Evolutionary conservation across 345 rosid genomes (phyloP).

Genomic region (Dipteronia sinensis): DNA sequence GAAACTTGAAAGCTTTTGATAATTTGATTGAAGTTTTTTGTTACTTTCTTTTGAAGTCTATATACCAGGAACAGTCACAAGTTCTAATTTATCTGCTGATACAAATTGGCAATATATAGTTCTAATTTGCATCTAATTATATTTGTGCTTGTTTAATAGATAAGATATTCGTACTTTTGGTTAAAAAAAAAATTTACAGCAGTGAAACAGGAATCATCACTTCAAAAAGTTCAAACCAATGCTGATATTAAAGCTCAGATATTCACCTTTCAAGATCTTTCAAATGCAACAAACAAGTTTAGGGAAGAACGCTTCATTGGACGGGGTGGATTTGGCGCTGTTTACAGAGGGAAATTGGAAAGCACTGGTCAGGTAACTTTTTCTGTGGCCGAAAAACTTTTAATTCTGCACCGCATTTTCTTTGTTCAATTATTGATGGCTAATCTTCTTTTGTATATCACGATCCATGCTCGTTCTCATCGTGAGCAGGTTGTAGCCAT

Average conservation of each 20-base stretch:
- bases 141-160: not conserved
- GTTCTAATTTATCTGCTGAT: not conserved
- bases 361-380: conserved; percentile 54
- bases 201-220: conserved; percentile 16
- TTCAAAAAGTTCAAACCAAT: conserved; percentile 4
- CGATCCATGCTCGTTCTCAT: not conserved
- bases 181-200: conserved; percentile 17
- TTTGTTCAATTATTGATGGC: not conserved
- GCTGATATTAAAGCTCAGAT: conserved; percentile 9
- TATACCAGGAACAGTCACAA: not conserved
- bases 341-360: conserved; percentile 55
- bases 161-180: not conserved
- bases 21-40: not conserved
- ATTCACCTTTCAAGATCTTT: conserved; percentile 66
- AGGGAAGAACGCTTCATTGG: conserved; percentile 52
- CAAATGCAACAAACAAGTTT: conserved; percentile 59
- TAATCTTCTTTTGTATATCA: not conserved
- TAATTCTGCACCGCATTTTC: not conserved
- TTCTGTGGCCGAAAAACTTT: not conserved
- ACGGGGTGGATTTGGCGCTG: conserved; percentile 82
- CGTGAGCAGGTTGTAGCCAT: conserved; percentile 63
- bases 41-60: not conserved
- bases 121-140: not conserved
- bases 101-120: not conserved
- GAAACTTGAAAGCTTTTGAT: not conserved